phyloP scores from a whole-genome alignment of 805 yeast genomes.

The Nakazawaea anatomiae region DNA sequence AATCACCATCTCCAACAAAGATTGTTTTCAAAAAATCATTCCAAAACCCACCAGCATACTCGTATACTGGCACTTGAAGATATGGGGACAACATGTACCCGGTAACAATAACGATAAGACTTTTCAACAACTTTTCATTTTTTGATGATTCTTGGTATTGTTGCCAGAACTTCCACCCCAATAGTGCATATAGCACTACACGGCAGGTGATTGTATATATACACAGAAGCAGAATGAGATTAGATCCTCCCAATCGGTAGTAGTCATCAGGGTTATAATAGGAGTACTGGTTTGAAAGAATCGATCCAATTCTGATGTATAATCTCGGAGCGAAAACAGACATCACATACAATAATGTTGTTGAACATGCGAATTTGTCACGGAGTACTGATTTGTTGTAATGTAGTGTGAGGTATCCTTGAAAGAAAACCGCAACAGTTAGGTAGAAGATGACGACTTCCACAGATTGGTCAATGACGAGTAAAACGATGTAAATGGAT shows the following conservation, averaged over 20 bases:
- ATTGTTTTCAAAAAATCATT: background rate
- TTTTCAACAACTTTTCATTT: background rate
- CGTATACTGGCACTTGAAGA: background rate
- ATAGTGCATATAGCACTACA: background rate
- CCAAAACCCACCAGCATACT: background rate
- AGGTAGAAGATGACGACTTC: background rate
- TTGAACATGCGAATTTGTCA: background rate
- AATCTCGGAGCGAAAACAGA: background rate
- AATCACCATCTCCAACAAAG: background rate
- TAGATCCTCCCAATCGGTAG: background rate
- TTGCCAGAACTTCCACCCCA: background rate
- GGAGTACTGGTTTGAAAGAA: too few species aligned
- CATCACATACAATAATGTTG: background rate
- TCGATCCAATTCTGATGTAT: background rate
- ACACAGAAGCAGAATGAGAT: background rate
- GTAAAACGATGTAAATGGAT: background rate
- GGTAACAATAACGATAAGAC: background rate
- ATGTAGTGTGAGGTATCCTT: background rate
- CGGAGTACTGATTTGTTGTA: background rate
- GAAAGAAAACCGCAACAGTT: background rate
- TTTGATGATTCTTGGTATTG: background rate
- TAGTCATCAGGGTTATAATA: background rate
- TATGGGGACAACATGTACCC: background rate
- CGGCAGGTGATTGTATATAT: background rate
- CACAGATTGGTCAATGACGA: background rate